Base-by-base conservation (phyloP, 371 early-diverging fungal species). In the Mucor plumbeus region DNA sequence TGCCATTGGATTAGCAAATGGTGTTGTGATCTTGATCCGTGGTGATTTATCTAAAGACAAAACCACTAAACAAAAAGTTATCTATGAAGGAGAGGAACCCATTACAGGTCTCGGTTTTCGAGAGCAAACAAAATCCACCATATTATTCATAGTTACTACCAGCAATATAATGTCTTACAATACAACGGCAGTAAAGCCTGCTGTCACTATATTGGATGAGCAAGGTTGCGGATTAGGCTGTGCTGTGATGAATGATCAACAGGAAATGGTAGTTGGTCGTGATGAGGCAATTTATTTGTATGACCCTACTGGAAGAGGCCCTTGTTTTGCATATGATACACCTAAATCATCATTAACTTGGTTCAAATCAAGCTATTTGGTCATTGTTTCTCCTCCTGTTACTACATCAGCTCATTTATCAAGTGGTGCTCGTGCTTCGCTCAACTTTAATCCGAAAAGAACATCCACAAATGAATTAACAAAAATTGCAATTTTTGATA, bases 241-340 rank as follows among this genome's bases (percentile, higher is more conserved):
- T 71, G 88, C 93, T 9, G 80, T 92, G 5, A 83, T 92, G 78
- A 92, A 88, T 64, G 91, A 90, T 55, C 76, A 73, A 5, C 89
- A 90, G 54, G 94, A 95, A 48, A 88, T 97, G 76, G 88, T 92
- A 9, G 85, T 97, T 17, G 96, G 91, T 9, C 79, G 94, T 19
- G 91, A 93, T 61, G 97, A 97, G 72, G 96, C 96, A 5, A 91
- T 97, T 11, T 97, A 93, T 70, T 91, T 95, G 48, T 98, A 96
- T 76, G 92, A 89, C 54, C 83, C 91, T 0, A 95, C 96, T 9
- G 97, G 98, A 9, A 88, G 97, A 36, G 97, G 97, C 4, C 93
- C 95, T 4, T 97, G 96, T 69, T 94, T 94, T 78, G 93, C 93
- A 5, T 95, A 94, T 61, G 96, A 97, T 59, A 90, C 87, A 3